Percentiles rank a stretch among this genome's conserved stretches.
Evolutionary conservation across 1,139 yeast genomes (phyloP).

Genomic region (Pichia sp.): DNA sequence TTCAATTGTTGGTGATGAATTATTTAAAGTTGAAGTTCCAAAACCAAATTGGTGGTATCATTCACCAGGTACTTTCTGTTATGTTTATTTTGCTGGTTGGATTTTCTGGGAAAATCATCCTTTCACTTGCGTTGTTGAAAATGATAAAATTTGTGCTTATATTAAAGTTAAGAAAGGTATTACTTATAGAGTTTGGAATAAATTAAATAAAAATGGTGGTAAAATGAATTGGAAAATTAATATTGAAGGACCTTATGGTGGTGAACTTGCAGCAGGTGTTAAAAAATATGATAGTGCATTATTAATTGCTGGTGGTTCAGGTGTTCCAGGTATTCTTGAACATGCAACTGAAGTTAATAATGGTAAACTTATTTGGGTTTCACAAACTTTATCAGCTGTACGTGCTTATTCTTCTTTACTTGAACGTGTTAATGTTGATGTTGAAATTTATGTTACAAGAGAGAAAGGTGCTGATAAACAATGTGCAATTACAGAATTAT

Average conservation of each 20-base stretch:
- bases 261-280: slow-evolving; percentile 21
- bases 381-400: slow-evolving; percentile 6
- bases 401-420: slow-evolving; percentile 7
- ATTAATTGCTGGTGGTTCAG: slow-evolving; percentile 55
- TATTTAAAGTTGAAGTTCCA: slow-evolving; percentile 35
- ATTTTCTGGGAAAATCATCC: slow-evolving; percentile 35
- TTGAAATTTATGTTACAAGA: slow-evolving; percentile 16
- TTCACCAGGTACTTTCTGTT: slow-evolving; percentile 39
- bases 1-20: slow-evolving; percentile 28
- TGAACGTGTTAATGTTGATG: slow-evolving; percentile 3
- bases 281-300: slow-evolving; percentile 43
- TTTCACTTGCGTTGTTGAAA: slow-evolving; percentile 27
- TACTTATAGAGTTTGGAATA: slow-evolving; percentile 18
- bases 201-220: slow-evolving; percentile 19
- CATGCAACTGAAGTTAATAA: slow-evolving; percentile 29
- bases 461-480: slow-evolving; percentile 6
- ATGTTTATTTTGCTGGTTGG: slow-evolving; percentile 33
- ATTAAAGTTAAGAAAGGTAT: slow-evolving; percentile 32
- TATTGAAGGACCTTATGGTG: slow-evolving; percentile 17
- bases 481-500: slow-evolving; percentile 3
- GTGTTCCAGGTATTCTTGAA: slow-evolving; percentile 17
- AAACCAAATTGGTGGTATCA: slow-evolving; percentile 34
- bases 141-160: slow-evolving; percentile 22
- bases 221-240: slow-evolving; percentile 11
- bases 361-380: slow-evolving; percentile 15